These are phyloP conservation scores for Baudoinia panamericana DNA, from an alignment of 495 filamentous ascomycete species.

Conservation along the genomic window DNA sequence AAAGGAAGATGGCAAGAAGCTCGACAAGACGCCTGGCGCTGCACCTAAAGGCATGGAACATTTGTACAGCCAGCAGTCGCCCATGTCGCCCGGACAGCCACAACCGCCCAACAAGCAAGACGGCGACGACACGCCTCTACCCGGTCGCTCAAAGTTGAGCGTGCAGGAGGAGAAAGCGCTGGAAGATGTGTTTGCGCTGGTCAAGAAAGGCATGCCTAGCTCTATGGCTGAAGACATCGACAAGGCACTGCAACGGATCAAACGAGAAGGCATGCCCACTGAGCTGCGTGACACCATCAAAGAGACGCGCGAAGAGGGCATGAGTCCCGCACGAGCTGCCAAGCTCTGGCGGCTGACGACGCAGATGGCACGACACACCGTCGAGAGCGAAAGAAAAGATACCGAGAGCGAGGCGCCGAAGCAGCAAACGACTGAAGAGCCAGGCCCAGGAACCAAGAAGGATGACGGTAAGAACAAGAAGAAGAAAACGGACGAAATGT, in stretches of 20 bases:
- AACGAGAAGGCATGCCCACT: conserved; percentile 38
- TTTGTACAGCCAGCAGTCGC: conserved; percentile 30
- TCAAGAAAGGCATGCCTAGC: conserved; percentile 38
- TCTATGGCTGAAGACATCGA: conserved; percentile 33
- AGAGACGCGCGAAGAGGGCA: conserved; percentile 28
- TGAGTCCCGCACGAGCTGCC: conserved; percentile 37
- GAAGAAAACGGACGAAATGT: conserved; percentile 23
- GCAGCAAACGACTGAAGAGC: conserved; percentile 29
- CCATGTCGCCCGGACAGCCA: conserved; percentile 30
- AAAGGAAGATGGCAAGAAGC: conserved; percentile 25
- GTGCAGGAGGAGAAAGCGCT: conserved; percentile 31
- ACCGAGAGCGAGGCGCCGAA: conserved; percentile 20
- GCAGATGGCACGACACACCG: conserved; percentile 27
- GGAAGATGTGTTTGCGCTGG: conserved; percentile 30
- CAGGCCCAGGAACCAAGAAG: conserved; percentile 25
- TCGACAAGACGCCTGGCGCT: conserved; percentile 26
- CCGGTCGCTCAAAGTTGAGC: conserved; percentile 24
- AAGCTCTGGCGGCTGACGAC: conserved; percentile 38
- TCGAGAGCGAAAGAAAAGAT: conserved; percentile 21
- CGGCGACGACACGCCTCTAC: conserved; percentile 13
- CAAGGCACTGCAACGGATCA: conserved; percentile 33
- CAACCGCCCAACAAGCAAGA: conserved; percentile 26
- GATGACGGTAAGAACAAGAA: conserved; percentile 28
- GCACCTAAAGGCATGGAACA: conserved; percentile 35
- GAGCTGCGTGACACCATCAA: conserved; percentile 39